phyloP scores from a whole-genome alignment of 371 early-diverging fungal genomes.

The Mucor plumbeus region DNA sequence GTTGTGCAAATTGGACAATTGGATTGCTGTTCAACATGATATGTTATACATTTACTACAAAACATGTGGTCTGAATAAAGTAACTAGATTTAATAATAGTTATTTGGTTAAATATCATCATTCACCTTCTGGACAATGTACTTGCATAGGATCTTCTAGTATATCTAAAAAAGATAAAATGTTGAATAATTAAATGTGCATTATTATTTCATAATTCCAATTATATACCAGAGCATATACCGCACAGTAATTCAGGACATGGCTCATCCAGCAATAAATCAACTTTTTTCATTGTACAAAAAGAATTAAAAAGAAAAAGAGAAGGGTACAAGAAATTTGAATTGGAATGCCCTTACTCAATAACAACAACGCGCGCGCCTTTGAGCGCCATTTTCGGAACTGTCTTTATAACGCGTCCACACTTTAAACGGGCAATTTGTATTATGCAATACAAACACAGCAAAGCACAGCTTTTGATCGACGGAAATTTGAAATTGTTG shows the following conservation, averaged over 20 bases:
- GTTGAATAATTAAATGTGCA: not conserved
- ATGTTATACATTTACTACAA: conserved; percentile 46
- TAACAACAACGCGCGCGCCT: conserved; percentile 10
- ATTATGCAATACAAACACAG: conserved; percentile 1
- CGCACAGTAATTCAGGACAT: conserved; percentile 52
- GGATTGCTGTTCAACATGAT: conserved; percentile 37
- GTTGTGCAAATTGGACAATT: conserved; percentile 37
- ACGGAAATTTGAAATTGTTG: not conserved
- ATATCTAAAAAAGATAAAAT: conserved; percentile 32
- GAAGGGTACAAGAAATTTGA: not conserved
- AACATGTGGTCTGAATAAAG: conserved; percentile 51
- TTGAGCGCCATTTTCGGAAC: not conserved
- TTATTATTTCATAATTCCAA: not conserved
- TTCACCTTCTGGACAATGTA: conserved; percentile 60
- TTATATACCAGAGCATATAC: conserved; percentile 47
- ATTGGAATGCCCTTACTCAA: conserved; percentile 1
- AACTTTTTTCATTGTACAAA: conserved; percentile 28
- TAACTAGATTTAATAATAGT: not conserved
- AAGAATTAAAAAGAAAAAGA: conserved; percentile 20
- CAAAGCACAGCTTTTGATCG: not conserved
- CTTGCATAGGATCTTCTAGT: conserved; percentile 57
- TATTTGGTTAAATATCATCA: not conserved
- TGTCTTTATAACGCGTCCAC: not conserved
- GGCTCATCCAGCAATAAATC: conserved; percentile 46
- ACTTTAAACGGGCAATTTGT: not conserved